Base-by-base conservation (phyloP, 1,139 yeast species). In the Zygotorulaspora mrakii region DNA sequence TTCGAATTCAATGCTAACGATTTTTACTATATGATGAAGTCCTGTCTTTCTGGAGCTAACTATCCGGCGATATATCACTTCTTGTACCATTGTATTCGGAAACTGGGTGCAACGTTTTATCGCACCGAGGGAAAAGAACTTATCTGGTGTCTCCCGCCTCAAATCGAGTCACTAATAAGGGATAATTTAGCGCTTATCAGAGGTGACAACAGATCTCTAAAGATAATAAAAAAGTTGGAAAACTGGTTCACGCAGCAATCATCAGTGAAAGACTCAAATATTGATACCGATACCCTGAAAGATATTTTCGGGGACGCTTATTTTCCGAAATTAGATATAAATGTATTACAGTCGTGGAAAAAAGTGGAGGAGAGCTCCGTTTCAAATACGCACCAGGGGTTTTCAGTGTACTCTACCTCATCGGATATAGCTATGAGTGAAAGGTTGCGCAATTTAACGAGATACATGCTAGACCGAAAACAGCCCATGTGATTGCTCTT, bases 1-100 rank as follows among this genome's bases (percentile, higher is more conserved):
- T 43, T 42, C 25, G 20, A 35, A 6, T 46, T 50, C 24, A 49
- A 46, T 8, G 31, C 43, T 3, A 36, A 36, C 31, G 54, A 50
- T 29, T 52, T 40, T 34, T 47, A 37, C 6, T 34, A 28, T 26
- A 39, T 48, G 43, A 45, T 52, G 40, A 38, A 37, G 14, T 24
- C 50, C 7, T 39, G 46, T 18, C 26, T 39, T 2, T 20, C 32
- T 8, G 46, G 47, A 4, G 26, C 36, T 8, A 40, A 45, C 16
- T 39, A 33, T 16, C 37, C 31, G 17, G 30, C 42, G 6, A 31
- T 47, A 9, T 48, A 42, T 34, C 46, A 29, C 24, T 47, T 47
- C 22, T 36, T 50, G n/a, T 47, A 33, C 29, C 47, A 50, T 8
- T 46, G 38, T 25, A 22, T 48, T 28, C 20, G 31, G 27, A 33